Base-by-base conservation (phyloP, 768 basidiomycete genomes). In the Mycena pura region DNA sequence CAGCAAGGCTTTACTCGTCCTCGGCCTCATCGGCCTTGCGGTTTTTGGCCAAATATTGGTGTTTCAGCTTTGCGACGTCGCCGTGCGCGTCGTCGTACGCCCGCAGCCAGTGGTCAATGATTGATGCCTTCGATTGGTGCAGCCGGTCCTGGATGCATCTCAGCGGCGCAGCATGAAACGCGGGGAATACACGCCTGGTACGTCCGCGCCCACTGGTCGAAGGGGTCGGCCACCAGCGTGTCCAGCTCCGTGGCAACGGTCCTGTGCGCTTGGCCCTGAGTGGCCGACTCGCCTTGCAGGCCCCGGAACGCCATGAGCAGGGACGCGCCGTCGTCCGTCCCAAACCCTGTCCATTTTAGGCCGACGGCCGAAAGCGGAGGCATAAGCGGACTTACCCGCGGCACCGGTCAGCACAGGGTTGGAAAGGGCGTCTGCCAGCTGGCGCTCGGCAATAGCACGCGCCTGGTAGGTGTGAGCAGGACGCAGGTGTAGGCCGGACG, bases 1-100 rank as follows among this genome's bases (percentile, higher is more conserved):
- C 45, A 47, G 51, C 41, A 19, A 36, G 28, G 28, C 27, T 93
- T 69, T 74, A 96, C 95, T 96, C 95, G 72, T 97, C 95, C 72
- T 94, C 94, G 8, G 90, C 89, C 70, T 97, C 95, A 68, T 97
- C 95, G 15, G 95, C 95, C 38, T 85, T 84, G 53, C 92, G 85
- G 0, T 85, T 88, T 74, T 95, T 96, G 29, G 82, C 74, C 11
- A 93, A 73, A 70, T 96, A 96, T 53, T 85, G 80, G 50, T 88
- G 83, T 75, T 92, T 94, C 63, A 95, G 76, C 74, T 89, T 90
- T 40, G 80, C 72, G 6, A 93, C 90, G 52, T 91, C 88, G 21
- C 73, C 80, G 24, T 89, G 84, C 0, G 85, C 81, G 38, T 87
- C 82, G 63, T 92, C 91, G 65, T 95, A 96, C 3, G 83, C 78